These are phyloP conservation scores for Eimeria mitis DNA, from an alignment of 169 alveolate genomes.

Conservation along the genomic window DNA sequence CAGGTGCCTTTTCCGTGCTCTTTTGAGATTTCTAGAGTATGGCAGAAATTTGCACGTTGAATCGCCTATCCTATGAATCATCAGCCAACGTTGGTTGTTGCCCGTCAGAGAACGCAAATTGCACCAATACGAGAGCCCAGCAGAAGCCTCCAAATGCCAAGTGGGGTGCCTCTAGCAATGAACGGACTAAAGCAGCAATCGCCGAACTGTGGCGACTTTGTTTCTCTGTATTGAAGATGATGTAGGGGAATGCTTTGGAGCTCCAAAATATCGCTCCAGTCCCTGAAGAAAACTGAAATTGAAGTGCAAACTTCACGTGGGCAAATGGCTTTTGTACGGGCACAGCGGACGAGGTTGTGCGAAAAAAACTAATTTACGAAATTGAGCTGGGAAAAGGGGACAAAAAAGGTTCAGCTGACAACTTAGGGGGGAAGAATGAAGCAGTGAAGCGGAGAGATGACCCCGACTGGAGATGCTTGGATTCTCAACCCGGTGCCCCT, in stretches of 20 bases:
- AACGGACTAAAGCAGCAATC: background rate
- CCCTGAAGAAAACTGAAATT: background rate
- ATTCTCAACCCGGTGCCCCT: background rate
- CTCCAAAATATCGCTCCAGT: background rate
- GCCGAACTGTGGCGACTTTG: background rate
- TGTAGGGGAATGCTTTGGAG: background rate
- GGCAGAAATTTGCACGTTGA: background rate
- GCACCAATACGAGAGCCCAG: background rate
- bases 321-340: background rate
- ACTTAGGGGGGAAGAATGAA: background rate
- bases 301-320: background rate
- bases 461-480: background rate
- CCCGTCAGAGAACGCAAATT: background rate
- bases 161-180: background rate
- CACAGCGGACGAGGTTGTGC: background rate
- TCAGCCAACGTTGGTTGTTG: background rate
- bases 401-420: slow-evolving; percentile 28
- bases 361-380: background rate
- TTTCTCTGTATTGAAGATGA: background rate
- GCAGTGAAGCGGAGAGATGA: background rate
- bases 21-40: background rate
- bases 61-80: background rate
- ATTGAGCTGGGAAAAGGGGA: background rate
- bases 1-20: background rate
- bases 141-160: background rate